These are phyloP conservation scores for Calocybe gambosa DNA, from an alignment of 1,284 basidiomycete genomes.

Conservation along the genomic window DNA sequence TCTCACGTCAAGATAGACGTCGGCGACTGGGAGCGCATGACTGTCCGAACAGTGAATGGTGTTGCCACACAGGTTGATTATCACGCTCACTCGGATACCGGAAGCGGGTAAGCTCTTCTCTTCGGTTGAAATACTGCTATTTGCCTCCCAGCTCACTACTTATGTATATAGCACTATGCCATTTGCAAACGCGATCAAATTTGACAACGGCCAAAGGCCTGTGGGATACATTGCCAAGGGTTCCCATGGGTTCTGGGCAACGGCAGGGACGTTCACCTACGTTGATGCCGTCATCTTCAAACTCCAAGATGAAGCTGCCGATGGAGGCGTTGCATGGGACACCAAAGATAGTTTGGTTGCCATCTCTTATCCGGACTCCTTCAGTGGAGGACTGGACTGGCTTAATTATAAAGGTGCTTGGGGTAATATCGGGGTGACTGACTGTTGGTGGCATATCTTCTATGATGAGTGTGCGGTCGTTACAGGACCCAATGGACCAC, in stretches of 20 bases:
- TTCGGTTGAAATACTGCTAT: too few relatives aligned
- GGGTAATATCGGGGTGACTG: conserved; percentile 15
- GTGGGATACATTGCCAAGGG: conserved; percentile 17
- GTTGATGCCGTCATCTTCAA: conserved; percentile 14
- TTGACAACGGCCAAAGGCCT: conserved; percentile 16
- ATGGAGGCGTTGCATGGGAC: conserved; percentile 16
- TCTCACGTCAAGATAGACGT: conserved; percentile 7
- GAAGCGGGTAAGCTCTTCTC: conserved; percentile 12
- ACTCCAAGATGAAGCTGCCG: conserved; percentile 13
- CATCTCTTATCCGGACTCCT: conserved; percentile 12
- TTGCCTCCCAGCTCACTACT: neutral
- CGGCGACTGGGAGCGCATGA: conserved; percentile 18
- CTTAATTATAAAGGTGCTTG: conserved; percentile 18
- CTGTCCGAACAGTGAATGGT: conserved; percentile 16
- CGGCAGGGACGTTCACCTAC: conserved; percentile 16
- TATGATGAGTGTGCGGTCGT: conserved; percentile 15
- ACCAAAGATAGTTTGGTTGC: conserved; percentile 12
- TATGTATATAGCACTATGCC: conserved; percentile 16
- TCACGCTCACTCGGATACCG: conserved; percentile 14
- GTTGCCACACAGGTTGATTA: conserved; percentile 17
- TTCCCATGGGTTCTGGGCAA: conserved; percentile 18
- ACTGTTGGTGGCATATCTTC: conserved; percentile 16
- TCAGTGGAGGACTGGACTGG: conserved; percentile 12
- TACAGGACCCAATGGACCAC: conserved; percentile 14
- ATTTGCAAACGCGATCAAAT: conserved; percentile 13